These are phyloP conservation scores for Colletotrichum limetticola DNA, from an alignment of 2,329 filamentous ascomycete species.

Conservation along the genomic window DNA sequence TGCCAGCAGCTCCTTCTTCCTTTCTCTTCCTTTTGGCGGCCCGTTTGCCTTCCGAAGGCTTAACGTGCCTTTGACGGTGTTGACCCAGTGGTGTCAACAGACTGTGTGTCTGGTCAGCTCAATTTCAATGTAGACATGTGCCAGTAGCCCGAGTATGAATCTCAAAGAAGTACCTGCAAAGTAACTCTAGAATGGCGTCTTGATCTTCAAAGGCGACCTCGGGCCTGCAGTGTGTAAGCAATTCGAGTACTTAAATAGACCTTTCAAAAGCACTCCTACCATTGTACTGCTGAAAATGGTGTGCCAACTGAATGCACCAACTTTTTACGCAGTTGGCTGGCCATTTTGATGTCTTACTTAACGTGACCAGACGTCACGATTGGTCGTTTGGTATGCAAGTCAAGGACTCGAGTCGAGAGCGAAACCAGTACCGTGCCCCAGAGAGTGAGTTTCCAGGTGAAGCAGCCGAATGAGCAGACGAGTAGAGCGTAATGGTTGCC, in stretches of 20 bases:
- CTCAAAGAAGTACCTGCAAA: conserved; percentile 65
- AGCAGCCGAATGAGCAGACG: not conserved
- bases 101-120: conserved; percentile 49
- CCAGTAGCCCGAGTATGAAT: not conserved
- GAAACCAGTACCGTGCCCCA: not conserved
- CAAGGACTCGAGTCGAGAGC: not conserved
- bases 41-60: conserved; percentile 71
- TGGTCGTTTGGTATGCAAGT: not conserved
- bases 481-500: not conserved
- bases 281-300: conserved; percentile 69
- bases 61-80: conserved; percentile 64
- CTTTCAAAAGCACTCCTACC: conserved; percentile 55
- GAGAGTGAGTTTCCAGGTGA: not conserved
- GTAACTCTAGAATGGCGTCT: conserved; percentile 72
- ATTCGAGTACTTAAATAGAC: not conserved
- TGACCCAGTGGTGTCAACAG: conserved; percentile 72
- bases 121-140: not conserved
- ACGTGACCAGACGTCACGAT: not conserved
- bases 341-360: not conserved
- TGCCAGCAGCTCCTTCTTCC: conserved; percentile 40
- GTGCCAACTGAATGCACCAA: conserved; percentile 73
- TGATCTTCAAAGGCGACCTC: conserved; percentile 67
- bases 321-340: conserved; percentile 54
- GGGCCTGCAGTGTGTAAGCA: conserved; percentile 62
- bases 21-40: conserved; percentile 63